Evolutionary conservation across 1,284 basidiomycete genomes (phyloP).

Genomic region (Ustilago shanxiensis): DNA sequence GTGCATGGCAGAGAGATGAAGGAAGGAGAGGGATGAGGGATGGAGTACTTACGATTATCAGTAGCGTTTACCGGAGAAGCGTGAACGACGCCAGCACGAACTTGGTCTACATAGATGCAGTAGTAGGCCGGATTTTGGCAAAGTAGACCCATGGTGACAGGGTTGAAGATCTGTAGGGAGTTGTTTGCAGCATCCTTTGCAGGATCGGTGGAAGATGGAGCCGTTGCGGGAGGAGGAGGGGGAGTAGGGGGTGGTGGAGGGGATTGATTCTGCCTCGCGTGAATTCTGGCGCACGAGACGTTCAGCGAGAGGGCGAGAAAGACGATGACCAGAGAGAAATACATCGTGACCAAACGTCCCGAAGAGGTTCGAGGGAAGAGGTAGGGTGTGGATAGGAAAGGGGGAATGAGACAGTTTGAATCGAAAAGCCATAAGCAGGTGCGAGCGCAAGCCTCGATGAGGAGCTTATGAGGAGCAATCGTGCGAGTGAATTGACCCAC

Average conservation of each 20-base stretch:
- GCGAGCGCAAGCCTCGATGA: neutral
- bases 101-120: conserved; percentile 47
- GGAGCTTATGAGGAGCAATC: no score
- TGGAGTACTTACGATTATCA: conserved; percentile 31
- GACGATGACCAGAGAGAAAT: neutral
- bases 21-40: neutral
- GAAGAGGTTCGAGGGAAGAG: neutral
- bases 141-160: conserved; percentile 11
- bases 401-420: neutral
- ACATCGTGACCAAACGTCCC: neutral
- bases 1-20: neutral
- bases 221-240: neutral
- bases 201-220: neutral
- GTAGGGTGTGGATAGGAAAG: neutral
- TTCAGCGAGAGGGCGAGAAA: conserved; percentile 1
- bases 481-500: no score
- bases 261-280: neutral
- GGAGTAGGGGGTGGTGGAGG: neutral
- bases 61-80: conserved; percentile 22
- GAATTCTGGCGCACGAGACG: neutral
- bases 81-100: conserved; percentile 9
- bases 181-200: no score
- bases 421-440: neutral
- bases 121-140: conserved; percentile 22
- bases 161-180: conserved; percentile 8